A percentile compares a stretch with the other conserved stretches of the same genome.
Conservation (phyloP, 768 basidiomycete species). For the Phallus indusiatus region DNA sequence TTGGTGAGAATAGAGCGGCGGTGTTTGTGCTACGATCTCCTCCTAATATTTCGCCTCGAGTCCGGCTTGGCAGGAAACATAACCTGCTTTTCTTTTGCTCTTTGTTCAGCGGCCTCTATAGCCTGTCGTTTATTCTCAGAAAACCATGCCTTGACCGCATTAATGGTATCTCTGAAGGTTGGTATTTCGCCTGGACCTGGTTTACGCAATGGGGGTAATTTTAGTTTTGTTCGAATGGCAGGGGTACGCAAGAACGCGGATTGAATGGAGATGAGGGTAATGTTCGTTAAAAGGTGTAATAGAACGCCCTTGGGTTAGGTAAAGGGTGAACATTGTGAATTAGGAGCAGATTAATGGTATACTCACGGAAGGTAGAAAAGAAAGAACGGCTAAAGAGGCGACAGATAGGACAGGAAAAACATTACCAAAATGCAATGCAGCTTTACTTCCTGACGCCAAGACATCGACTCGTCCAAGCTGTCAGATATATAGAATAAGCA, state of each 20-base stretch:
- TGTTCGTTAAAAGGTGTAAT: conserved; percentile 47
- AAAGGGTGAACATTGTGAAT: neutral
- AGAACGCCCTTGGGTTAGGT: conserved; percentile 38
- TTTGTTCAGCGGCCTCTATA: neutral
- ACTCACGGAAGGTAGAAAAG: conserved; percentile 58
- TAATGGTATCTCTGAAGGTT: neutral
- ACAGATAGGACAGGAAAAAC: conserved; percentile 50
- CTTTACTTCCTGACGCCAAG: conserved; percentile 27
- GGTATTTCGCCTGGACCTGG: neutral
- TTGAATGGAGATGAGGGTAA: conserved; percentile 42
- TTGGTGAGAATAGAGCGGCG: too few species aligned
- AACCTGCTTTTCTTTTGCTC: neutral
- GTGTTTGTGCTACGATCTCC: too few species aligned
- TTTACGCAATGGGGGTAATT: conserved; percentile 24
- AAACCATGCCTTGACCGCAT: neutral
- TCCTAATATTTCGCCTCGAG: neutral
- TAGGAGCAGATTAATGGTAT: neutral
- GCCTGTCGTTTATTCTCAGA: neutral
- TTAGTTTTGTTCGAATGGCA: conserved; percentile 29
- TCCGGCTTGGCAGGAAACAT: neutral
- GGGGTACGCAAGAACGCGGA: conserved; percentile 35
- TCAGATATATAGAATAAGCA: neutral
- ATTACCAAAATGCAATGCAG: conserved; percentile 61
- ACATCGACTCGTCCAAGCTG: conserved; percentile 1
- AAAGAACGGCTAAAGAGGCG: conserved; percentile 41